Base-by-base conservation (phyloP, 495 filamentous ascomycete species). In the Aspergillus affinis region DNA sequence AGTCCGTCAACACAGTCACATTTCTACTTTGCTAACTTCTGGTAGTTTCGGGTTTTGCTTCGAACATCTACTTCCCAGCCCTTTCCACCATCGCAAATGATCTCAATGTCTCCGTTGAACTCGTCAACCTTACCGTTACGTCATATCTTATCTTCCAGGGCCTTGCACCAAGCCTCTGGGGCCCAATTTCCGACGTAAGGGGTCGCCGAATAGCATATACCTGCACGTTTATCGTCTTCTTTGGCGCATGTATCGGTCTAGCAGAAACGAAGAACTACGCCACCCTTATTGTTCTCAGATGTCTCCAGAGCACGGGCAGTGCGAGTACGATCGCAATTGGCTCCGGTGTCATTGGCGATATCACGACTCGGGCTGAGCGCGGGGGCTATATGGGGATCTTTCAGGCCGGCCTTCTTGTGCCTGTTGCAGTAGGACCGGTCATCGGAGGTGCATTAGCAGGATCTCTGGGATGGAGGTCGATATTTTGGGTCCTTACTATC, bases 401-500 rank as follows among this genome's bases (percentile, higher is more conserved):
- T 48, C 76, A 82, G 51, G 78, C 75, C 5, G 79, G 79, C 0
- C 51, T 80, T 17, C 71, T 84, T 0, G 73, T 77, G 2, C 76
- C 79, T 13, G 66, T 79, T 4, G 80, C 81, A 3, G 56, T 84
- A 6, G 83, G 82, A 0, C 84, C 83, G 0, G 76, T 85, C 0
- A 74, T 86, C 20, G 84, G 84, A 19, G 84, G 84, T 30, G 74
- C 74, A 4, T 61, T 86, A 27, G 72, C 83, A 0, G 71, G 76
- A 44, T 76, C 73, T 2, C 48, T 84, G 10, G 83, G 83, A 17
- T 87, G 83, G 83, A 75, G 75, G 48, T 63, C 77, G 0, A 81
- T 87, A 4, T 87, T 87, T 64, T 85, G 79, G 80, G 83, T 86
- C 49, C 59, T 86, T 52, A 61, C 78, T 0, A 81, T 83, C 3